A percentile compares a stretch with the other conserved stretches of the same genome.
phyloP scores from a whole-genome alignment of 768 basidiomycete species.

The Lentinula lateritia region DNA sequence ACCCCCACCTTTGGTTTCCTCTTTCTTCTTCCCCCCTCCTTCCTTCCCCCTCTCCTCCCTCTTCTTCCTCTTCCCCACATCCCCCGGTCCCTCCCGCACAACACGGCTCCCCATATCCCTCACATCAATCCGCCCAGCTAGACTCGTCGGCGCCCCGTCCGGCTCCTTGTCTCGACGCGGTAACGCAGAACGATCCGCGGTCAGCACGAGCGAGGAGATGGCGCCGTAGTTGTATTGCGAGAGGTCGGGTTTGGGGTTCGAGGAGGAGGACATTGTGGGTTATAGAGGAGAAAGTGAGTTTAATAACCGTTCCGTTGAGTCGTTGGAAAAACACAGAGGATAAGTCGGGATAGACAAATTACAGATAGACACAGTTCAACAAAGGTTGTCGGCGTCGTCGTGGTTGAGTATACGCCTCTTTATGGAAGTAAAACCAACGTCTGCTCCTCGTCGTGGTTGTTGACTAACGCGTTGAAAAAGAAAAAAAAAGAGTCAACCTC shows the following conservation, averaged over 20 bases:
- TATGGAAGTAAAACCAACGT: too few relatives aligned
- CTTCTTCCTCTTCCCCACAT: constrained; percentile 88
- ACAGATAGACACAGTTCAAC: too few relatives aligned
- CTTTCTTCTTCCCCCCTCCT: constrained; percentile 60
- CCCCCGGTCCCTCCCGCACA: constrained; percentile 72
- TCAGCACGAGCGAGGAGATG: constrained; percentile 90
- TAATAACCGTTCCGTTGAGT: too few relatives aligned
- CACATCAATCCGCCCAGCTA: constrained; percentile 85
- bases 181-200: constrained; percentile 77
- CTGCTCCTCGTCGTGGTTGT: too few relatives aligned
- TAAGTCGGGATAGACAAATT: too few relatives aligned
- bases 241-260: constrained; percentile 57
- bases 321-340: too few relatives aligned
- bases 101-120: constrained; percentile 94
- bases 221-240: constrained; percentile 95
- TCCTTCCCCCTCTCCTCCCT: constrained; percentile 41
- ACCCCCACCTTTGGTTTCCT: constrained; percentile 39
- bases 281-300: too few relatives aligned
- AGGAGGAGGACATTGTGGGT: too few relatives aligned
- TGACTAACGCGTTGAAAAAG: too few relatives aligned
- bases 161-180: constrained; percentile 93
- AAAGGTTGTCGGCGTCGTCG: too few relatives aligned
- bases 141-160: constrained; percentile 91
- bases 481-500: too few relatives aligned
- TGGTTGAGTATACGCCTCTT: too few relatives aligned